phyloP scores from a whole-genome alignment of 2,329 filamentous ascomycete species.

The Colletotrichum melonis region DNA sequence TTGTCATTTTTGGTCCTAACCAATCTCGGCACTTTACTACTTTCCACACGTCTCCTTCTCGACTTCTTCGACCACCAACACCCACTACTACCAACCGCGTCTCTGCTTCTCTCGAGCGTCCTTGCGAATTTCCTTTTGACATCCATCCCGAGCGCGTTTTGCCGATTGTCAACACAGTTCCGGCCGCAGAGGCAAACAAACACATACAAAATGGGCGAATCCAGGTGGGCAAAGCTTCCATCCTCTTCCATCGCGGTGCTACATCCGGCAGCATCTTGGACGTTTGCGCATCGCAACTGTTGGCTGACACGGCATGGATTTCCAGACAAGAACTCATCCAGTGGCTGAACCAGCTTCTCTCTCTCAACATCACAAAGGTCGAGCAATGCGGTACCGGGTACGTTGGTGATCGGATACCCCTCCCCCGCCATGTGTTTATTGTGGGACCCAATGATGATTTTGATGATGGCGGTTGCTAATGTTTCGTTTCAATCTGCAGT shows the following conservation, averaged over 20 bases:
- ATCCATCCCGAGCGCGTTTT: slow-evolving; percentile 4
- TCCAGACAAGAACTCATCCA: slow-evolving; percentile 91
- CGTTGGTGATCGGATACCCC: slow-evolving; percentile 50
- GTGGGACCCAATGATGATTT: slow-evolving; percentile 32
- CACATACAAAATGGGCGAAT: slow-evolving; percentile 69
- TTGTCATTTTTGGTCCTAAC: slow-evolving; percentile 27
- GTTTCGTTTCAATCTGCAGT: slow-evolving; percentile 58
- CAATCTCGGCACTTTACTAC: slow-evolving; percentile 14
- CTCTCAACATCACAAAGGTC: slow-evolving; percentile 98
- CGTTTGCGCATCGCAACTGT: slow-evolving; percentile 12
- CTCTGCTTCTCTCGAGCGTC: slow-evolving; percentile 28
- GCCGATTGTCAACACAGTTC: not conserved
- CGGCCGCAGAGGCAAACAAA: slow-evolving; percentile 15
- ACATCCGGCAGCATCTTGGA: not conserved
- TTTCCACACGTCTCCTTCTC: slow-evolving; percentile 27
- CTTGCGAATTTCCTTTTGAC: slow-evolving; percentile 17
- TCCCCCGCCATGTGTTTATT: slow-evolving; percentile 40
- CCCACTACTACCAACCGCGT: slow-evolving; percentile 3
- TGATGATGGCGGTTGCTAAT: slow-evolving; percentile 38
- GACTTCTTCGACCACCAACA: not conserved
- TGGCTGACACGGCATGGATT: slow-evolving; percentile 38
- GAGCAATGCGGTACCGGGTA: slow-evolving; percentile 99
- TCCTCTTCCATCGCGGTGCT: slow-evolving; percentile 2
- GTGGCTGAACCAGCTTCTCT: slow-evolving; percentile 97
- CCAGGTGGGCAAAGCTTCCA: slow-evolving; percentile 57